phyloP scores from a whole-genome alignment of 257 asterid genomes.

The Cordia subcordata region DNA sequence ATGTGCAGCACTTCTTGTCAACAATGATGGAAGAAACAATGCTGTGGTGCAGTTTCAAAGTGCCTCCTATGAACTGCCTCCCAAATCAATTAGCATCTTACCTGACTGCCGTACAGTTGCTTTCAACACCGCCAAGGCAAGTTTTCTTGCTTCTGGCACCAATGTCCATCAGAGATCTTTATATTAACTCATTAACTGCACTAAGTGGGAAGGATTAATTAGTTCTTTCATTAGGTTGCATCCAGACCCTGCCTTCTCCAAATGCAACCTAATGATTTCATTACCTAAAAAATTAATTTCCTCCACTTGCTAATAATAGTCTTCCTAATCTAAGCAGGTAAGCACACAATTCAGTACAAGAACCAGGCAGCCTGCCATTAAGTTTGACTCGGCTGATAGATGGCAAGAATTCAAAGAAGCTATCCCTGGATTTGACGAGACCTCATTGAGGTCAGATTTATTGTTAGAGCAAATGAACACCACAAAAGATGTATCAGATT shows the following conservation, averaged over 20 bases:
- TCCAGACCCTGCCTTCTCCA: neutral
- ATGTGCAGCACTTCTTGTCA: constrained; percentile 87
- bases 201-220: no score
- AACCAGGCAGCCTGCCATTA: constrained; percentile 32
- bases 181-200: no score
- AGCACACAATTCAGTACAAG: constrained; percentile 41
- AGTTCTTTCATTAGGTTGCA: neutral
- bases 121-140: constrained; percentile 81
- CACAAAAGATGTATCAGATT: constrained; percentile 75
- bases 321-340: constrained; percentile 32
- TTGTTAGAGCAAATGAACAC: constrained; percentile 76
- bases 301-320: neutral
- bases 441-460: constrained; percentile 35
- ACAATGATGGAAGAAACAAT: constrained; percentile 23
- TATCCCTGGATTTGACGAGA: constrained; percentile 37
- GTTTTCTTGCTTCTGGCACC: constrained; percentile 7
- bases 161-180: no score
- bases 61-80: constrained; percentile 46
- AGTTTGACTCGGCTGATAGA: constrained; percentile 34
- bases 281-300: neutral
- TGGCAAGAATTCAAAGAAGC: constrained; percentile 64
- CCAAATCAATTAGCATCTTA: constrained; percentile 72
- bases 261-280: no score
- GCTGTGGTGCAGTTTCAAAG: constrained; percentile 47
- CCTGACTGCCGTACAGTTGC: constrained; percentile 70